Base-by-base conservation (phyloP, 73 alveolate species). In the Paraurostyla sp. region DNA sequence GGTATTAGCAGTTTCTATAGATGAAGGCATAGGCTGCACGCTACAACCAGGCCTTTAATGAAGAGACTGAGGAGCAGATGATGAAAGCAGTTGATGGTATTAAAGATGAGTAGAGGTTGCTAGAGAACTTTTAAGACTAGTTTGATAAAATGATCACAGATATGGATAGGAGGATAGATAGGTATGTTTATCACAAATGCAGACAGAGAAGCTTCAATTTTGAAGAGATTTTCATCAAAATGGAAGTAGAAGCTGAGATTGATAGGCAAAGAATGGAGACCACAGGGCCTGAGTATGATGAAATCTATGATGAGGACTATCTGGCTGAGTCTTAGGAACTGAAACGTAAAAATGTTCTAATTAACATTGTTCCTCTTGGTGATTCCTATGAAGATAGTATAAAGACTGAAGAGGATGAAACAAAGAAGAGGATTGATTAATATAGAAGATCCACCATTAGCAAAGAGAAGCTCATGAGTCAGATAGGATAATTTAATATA, bases 1-100 rank as follows among this genome's bases (percentile, higher is more conserved):
- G 86, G 71, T 46, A 45, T 43, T n/a, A 48, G 25, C 71, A 73
- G 20, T 43, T 73, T 48, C 22, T 73, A 33, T 6, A 6, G 25
- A 49, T 73, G 71, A 73, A 46, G 27, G 86, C 15, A 20, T 43
- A 73, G 41, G 71, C 86, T 13, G 30, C 42, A 43, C 56, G 48
- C 13, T 73, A 45, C 33, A 73, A 73, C 30, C 49, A 73, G 29
- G 65, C 42, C n/a, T 73, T 73, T 43, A 73, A 51, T 32, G 65
- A 73, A 36, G 65, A 73, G 38, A 73, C 65, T 3, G 65, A 73
- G 38, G 65, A 73, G 32, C 46, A 73, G 33, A 50, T 73, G 25
- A 43, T 73, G 71, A 73, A 73, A 30, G 65, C 46, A 9, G 54
- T 73, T 7, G 86, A 73, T 25, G 30, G 51, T 0, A 73, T 73